phyloP scores from a whole-genome alignment of 176 grass and related monocot genomes.

The Elymus sibiricus region DNA sequence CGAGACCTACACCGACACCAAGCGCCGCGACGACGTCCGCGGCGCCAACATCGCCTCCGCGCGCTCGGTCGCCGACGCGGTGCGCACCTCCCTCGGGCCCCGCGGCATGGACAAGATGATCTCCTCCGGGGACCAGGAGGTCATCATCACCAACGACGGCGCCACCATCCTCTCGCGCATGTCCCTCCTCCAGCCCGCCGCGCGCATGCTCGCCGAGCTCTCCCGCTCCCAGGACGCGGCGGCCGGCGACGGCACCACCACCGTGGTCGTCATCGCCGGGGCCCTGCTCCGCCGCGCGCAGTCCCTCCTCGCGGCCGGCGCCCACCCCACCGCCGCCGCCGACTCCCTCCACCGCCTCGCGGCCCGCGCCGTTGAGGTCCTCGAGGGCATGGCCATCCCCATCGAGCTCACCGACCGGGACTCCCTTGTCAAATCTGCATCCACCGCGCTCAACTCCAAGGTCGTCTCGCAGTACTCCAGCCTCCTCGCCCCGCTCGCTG shows the following conservation, averaged over 20 bases:
- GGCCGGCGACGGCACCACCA: neutral
- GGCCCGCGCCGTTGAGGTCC: neutral
- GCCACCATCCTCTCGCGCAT: neutral
- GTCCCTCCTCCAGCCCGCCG: neutral
- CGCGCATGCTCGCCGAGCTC: neutral
- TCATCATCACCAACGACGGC: neutral
- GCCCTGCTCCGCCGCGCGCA: neutral
- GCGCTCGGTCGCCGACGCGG: neutral
- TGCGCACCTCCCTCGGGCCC: neutral
- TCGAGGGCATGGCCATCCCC: neutral
- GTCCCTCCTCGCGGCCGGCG: neutral
- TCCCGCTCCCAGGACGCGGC: neutral
- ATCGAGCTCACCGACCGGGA: conserved; percentile 52
- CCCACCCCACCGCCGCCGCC: neutral
- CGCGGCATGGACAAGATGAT: neutral
- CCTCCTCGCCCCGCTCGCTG: conserved; percentile 72
- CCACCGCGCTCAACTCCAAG: conserved; percentile 87
- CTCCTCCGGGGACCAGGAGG: neutral
- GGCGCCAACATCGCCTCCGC: neutral
- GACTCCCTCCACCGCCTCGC: neutral
- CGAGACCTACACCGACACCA: neutral
- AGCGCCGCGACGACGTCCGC: neutral
- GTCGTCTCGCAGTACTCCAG: conserved; percentile 85
- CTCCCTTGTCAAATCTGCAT: neutral
- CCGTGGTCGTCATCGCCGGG: neutral